Evolutionary conservation across 495 filamentous ascomycete genomes (phyloP).

Genomic region (Penicillium pancosmium): DNA sequence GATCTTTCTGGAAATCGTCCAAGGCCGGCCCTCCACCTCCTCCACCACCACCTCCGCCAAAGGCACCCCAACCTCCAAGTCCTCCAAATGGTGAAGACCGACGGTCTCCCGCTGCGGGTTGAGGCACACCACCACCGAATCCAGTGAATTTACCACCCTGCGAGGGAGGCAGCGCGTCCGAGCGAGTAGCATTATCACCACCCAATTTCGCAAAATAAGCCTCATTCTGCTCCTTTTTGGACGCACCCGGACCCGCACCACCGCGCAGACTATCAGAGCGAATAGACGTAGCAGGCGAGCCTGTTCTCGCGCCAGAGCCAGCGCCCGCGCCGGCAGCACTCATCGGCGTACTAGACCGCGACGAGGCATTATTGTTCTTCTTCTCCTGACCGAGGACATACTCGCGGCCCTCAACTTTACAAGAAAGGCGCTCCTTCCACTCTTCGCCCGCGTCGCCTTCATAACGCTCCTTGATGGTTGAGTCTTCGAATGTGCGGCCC

Average conservation of each 20-base stretch:
- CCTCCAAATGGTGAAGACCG: conserved; percentile 32
- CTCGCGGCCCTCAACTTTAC: conserved; percentile 81
- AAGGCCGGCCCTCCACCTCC: conserved; percentile 59
- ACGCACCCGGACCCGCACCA: conserved; percentile 18
- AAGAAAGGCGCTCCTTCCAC: conserved; percentile 87
- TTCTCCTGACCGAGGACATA: conserved; percentile 70
- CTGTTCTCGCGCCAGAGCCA: conserved; percentile 25
- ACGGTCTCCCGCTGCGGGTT: conserved; percentile 32
- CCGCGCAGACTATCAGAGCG: conserved; percentile 27
- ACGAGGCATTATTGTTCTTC: conserved; percentile 28
- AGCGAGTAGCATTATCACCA: conserved; percentile 72
- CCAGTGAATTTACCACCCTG: conserved; percentile 92
- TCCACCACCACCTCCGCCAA: conserved; percentile 20
- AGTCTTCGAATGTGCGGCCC: conserved; percentile 69
- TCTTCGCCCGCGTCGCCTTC: conserved; percentile 87
- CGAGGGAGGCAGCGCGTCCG: conserved; percentile 73
- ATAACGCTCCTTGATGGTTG: conserved; percentile 79
- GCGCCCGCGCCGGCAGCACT: conserved; percentile 16
- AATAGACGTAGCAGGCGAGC: conserved; percentile 31
- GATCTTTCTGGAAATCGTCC: conserved; percentile 88
- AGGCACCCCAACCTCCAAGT: conserved; percentile 27
- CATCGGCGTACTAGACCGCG: conserved; percentile 39
- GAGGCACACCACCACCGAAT: conserved; percentile 73
- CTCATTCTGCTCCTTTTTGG: conserved; percentile 72
- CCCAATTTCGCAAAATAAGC: conserved; percentile 87